These are phyloP conservation scores for Rhipidocladum racemiflorum DNA, from an alignment of 176 grass and related monocot genomes.

Conservation along the genomic window DNA sequence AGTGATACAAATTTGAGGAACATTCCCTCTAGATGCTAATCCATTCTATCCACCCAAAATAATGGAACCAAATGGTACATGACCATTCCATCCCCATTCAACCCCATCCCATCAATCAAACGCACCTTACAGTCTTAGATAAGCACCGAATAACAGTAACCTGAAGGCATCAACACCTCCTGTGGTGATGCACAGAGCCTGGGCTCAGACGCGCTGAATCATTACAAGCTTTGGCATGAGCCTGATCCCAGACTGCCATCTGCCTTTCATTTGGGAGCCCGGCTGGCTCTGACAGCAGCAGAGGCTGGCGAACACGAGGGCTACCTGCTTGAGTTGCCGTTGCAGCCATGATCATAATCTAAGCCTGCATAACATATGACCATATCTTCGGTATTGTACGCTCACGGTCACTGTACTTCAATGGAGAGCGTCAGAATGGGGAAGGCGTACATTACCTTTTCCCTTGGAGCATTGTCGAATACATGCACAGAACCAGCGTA, in stretches of 20 bases:
- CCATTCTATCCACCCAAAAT: too few relatives aligned
- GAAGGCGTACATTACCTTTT: constrained; percentile 37
- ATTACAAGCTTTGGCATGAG: background rate
- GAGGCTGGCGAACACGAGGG: background rate
- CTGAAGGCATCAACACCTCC: constrained; percentile 7
- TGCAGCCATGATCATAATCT: constrained; percentile 14
- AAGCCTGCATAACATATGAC: constrained; percentile 15
- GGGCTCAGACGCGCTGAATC: background rate
- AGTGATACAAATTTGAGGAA: too few relatives aligned
- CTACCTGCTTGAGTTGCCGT: background rate
- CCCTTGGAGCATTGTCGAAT: constrained; percentile 41
- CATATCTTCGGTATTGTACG: background rate
- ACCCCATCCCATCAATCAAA: too few relatives aligned
- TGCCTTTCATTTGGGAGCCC: background rate
- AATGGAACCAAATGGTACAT: too few relatives aligned
- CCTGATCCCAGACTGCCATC: background rate
- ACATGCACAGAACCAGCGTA: constrained; percentile 44
- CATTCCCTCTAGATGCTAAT: too few relatives aligned
- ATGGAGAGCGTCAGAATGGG: background rate
- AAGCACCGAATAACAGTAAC: constrained; percentile 6
- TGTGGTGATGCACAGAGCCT: background rate
- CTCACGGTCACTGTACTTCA: background rate
- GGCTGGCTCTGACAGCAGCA: background rate
- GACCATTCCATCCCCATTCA: too few relatives aligned
- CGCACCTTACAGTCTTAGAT: background rate